phyloP scores from a whole-genome alignment of 2,329 filamentous ascomycete genomes.

The Sporothrix schenckii region DNA sequence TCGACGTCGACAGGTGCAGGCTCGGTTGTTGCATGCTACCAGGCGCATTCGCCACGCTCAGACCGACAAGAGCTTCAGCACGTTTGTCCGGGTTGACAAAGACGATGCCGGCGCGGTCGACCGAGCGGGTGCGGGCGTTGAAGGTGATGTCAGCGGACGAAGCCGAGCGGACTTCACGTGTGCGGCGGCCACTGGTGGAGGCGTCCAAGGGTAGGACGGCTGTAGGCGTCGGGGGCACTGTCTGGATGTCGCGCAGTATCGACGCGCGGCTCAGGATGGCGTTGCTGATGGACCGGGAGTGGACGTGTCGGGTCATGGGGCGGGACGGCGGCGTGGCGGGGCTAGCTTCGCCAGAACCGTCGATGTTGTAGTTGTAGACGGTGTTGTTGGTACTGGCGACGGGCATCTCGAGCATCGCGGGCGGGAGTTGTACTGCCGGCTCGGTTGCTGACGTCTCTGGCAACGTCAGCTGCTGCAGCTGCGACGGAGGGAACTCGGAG shows the following conservation, averaged over 20 bases:
- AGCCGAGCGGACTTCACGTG: constrained; percentile 45
- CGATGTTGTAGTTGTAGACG: constrained; percentile 26
- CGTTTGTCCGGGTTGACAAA: constrained; percentile 66
- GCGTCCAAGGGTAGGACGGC: constrained; percentile 41
- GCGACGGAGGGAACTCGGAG: constrained; percentile 33
- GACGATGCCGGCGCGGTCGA: constrained; percentile 58
- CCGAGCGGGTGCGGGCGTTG: constrained; percentile 61
- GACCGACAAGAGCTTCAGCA: constrained; percentile 62
- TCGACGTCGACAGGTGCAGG: constrained; percentile 34
- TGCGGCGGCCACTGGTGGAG: neutral
- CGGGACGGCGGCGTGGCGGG: constrained; percentile 13
- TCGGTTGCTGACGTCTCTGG: constrained; percentile 22
- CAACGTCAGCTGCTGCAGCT: constrained; percentile 34
- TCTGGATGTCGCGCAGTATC: constrained; percentile 42
- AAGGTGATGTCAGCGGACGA: constrained; percentile 46
- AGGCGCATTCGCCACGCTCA: constrained; percentile 64
- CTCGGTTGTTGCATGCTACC: constrained; percentile 57
- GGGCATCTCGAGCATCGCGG: constrained; percentile 34
- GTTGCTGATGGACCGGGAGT: constrained; percentile 51
- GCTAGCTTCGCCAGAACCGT: constrained; percentile 34
- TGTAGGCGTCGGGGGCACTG: constrained; percentile 45
- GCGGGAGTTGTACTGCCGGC: constrained; percentile 27
- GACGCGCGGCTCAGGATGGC: constrained; percentile 51
- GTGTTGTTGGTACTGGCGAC: constrained; percentile 39
- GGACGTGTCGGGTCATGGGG: constrained; percentile 47